A percentile compares a stretch with the other conserved stretches of the same genome.
Evolutionary conservation across 2,329 filamentous ascomycete genomes (phyloP).

Genomic region (Hortaea werneckii): DNA sequence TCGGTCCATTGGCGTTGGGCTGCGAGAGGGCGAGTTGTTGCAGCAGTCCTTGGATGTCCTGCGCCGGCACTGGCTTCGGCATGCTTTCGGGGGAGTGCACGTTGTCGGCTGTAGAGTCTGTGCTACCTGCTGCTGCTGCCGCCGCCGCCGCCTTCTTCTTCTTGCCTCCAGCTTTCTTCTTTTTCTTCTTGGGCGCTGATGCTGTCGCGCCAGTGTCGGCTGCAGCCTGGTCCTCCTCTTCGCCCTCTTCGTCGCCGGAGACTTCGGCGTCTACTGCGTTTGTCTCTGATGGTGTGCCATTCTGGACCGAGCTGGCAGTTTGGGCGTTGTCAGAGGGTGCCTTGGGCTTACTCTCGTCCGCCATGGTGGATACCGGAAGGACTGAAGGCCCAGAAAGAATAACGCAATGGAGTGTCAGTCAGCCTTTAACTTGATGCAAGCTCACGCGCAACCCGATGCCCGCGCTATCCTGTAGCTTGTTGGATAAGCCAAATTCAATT

Average conservation of each 20-base stretch:
- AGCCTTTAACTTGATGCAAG: not conserved
- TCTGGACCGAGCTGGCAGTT: slow-evolving; percentile 4
- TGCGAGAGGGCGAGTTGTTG: slow-evolving; percentile 18
- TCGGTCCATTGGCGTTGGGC: slow-evolving; percentile 5
- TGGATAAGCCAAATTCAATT: not conserved
- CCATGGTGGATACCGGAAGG: not conserved
- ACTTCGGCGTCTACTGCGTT: slow-evolving; percentile 8
- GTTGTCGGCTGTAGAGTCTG: slow-evolving; percentile 1
- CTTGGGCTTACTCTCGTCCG: slow-evolving; percentile 4
- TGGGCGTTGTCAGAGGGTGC: slow-evolving; percentile 7
- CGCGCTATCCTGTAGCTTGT: not conserved
- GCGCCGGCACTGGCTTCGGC: slow-evolving; percentile 11
- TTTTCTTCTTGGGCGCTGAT: slow-evolving; percentile 14
- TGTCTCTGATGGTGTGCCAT: not conserved
- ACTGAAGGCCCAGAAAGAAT: too few species aligned
- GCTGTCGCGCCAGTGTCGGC: slow-evolving; percentile 6
- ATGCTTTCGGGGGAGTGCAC: slow-evolving; percentile 6
- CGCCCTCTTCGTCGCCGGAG: slow-evolving; percentile 10
- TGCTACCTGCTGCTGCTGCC: not conserved
- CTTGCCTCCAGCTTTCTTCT: slow-evolving; percentile 19
- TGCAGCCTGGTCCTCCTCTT: slow-evolving; percentile 10
- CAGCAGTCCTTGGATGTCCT: slow-evolving; percentile 21
- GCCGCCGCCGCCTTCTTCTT: slow-evolving; percentile 10
- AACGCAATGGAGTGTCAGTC: not conserved
- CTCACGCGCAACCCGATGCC: not conserved